Percentiles rank a stretch among this genome's conserved stretches.
These are phyloP conservation scores for Cytauxzoon felis DNA, from an alignment of 169 alveolate genomes.

Conservation along the genomic window DNA sequence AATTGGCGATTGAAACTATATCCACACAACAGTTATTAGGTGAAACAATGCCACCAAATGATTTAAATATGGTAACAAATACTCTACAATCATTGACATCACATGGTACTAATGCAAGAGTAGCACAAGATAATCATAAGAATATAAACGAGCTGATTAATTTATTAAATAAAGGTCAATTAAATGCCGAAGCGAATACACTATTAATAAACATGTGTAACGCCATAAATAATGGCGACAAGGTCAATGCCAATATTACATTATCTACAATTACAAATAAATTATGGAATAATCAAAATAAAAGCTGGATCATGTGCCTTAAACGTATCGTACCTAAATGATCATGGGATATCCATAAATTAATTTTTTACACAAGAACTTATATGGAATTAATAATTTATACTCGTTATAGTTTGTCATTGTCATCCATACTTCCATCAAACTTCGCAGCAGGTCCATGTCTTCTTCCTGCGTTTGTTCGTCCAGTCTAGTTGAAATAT, in stretches of 20 bases:
- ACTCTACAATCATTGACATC: conserved; percentile 43
- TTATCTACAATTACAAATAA: conserved; percentile 73
- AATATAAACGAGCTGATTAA: conserved; percentile 70
- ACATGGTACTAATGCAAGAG: conserved; percentile 55
- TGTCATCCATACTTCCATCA: neutral
- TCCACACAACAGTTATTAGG: conserved; percentile 65
- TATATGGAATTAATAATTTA: neutral
- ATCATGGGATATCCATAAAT: neutral
- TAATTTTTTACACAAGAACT: neutral
- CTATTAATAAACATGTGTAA: conserved; percentile 65
- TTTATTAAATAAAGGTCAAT: conserved; percentile 67
- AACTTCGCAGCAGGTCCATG: too few relatives aligned
- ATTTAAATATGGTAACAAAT: conserved; percentile 56
- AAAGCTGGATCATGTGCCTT: conserved; percentile 79
- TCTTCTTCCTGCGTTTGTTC: conserved; percentile 7
- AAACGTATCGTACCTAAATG: conserved; percentile 75
- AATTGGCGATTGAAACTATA: conserved; percentile 24
- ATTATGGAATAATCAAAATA: conserved; percentile 76
- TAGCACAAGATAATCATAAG: conserved; percentile 63
- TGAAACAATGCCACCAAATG: conserved; percentile 53
- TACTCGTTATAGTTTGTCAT: neutral
- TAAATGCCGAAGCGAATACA: conserved; percentile 70
- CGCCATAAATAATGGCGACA: conserved; percentile 70
- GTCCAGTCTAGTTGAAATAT: conserved; percentile 51
- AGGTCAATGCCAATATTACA: conserved; percentile 70